Base-by-base conservation (phyloP, 2,329 filamentous ascomycete genomes). In the Fusarium udum region DNA sequence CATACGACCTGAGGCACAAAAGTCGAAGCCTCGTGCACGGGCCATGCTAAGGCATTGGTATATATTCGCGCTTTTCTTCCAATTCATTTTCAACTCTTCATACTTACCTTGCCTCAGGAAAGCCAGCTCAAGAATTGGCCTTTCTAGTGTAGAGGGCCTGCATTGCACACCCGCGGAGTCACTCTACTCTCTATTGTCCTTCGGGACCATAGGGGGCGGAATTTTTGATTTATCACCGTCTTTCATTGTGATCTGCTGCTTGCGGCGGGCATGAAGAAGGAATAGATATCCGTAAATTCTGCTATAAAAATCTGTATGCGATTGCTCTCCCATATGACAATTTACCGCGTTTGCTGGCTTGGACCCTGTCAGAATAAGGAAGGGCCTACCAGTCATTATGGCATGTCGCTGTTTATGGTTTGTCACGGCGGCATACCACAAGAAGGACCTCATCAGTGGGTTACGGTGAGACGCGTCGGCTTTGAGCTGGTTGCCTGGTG, bases 121-220 rank as follows among this genome's bases (percentile, higher is more conserved):
- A 72, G 77, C 81, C 80, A 79, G 85, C 79, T 87, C 85, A 87
- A 79, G 84, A 85, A 81, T 81, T 74, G 81, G 79, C 77, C 77
- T 67, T 71, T 77, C 80, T 81, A 87, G 82, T 79, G 76, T 78
- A 82, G 84, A 80, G 83, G 81, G 83, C 85, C 85, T 87, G 85
- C 85, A 87, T 87, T 86, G 85, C 85, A 87, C 86, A 86, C 75
- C 82, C 48, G 86, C 83, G 86, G 86, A 82, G 85, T 85, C 82
- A 79, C 51, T 83, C 82, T 79, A 78, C 76, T 73, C 82, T 86
- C 83, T 81, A 86, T 86, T 87, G 85, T 84, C 84, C 84, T 87
- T 87, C 84, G 85, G 85, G 85, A 83, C 85, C 85, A 85, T 87
- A 81, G 84, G 82, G 80, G 83, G 83, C 82, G 85, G 58, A 87